A percentile compares a stretch with the other conserved stretches of the same genome.
Conservation (phyloP, 1,284 basidiomycete genomes). For the Moesziomyces antarcticus region DNA sequence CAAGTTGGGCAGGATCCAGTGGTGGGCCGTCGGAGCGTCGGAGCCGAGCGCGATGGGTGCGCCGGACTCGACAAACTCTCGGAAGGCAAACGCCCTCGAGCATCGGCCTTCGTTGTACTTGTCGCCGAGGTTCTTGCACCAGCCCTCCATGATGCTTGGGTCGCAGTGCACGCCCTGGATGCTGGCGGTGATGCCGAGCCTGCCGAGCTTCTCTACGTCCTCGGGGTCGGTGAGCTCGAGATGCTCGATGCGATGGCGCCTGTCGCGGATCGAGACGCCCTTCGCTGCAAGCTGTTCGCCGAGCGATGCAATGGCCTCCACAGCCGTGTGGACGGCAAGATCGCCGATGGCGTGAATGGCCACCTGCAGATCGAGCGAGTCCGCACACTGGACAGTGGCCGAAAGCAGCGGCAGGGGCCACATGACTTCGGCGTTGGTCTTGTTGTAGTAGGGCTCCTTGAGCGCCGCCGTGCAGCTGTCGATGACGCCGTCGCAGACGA, state of each 20-base stretch:
- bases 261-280: slow-evolving; percentile 32
- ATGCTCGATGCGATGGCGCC: slow-evolving; percentile 49
- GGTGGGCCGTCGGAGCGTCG: slow-evolving; percentile 43
- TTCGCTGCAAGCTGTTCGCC: slow-evolving; percentile 14
- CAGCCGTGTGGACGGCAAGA: slow-evolving; percentile 42
- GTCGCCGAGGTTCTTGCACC: slow-evolving; percentile 46
- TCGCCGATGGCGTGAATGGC: slow-evolving; percentile 51
- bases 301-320: slow-evolving; percentile 39
- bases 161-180: slow-evolving; percentile 51
- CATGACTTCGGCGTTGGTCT: slow-evolving; percentile 38
- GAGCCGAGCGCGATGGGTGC: slow-evolving; percentile 45
- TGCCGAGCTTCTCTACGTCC: slow-evolving; percentile 42
- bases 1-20: slow-evolving; percentile 45
- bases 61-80: slow-evolving; percentile 43
- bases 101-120: slow-evolving; percentile 32
- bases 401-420: slow-evolving; percentile 34
- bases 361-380: slow-evolving; percentile 38
- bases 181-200: slow-evolving; percentile 45
- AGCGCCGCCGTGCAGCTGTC: slow-evolving; percentile 49
- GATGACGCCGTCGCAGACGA: slow-evolving; percentile 48
- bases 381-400: slow-evolving; percentile 26
- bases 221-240: slow-evolving; percentile 45
- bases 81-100: slow-evolving; percentile 41
- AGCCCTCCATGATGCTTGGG: slow-evolving; percentile 38
- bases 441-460: slow-evolving; percentile 44